Evolutionary conservation across 352 stramenopile genomes (phyloP).

Genomic region (Pythium grandisporangium): DNA sequence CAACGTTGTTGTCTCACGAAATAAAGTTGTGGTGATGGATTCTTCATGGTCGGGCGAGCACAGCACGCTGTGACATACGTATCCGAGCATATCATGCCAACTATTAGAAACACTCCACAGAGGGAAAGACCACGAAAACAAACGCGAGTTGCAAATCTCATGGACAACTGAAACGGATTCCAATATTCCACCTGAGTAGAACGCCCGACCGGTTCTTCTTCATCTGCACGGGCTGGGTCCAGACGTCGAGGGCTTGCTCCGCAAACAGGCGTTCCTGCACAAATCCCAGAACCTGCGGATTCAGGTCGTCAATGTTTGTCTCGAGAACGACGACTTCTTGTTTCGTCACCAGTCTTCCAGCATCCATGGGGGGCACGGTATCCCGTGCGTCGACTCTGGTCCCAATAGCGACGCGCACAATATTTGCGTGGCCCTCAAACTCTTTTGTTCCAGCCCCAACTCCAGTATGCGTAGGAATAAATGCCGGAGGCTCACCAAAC

Average conservation of each 20-base stretch:
- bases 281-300: constrained; percentile 75
- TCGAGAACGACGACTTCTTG: constrained; percentile 76
- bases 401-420: constrained; percentile 84
- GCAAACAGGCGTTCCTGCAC: constrained; percentile 63
- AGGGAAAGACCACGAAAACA: no score
- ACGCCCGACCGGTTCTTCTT: constrained; percentile 85
- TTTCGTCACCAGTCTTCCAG: no score
- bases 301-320: constrained; percentile 90
- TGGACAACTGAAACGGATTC: no score
- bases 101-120: no score
- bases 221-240: constrained; percentile 86
- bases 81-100: no score
- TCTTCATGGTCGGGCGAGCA: constrained; percentile 49
- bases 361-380: constrained; percentile 17
- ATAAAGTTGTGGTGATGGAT: constrained; percentile 48
- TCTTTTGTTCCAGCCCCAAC: constrained; percentile 86
- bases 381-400: constrained; percentile 8
- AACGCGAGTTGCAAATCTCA: no score
- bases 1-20: constrained; percentile 84
- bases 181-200: constrained; percentile 51
- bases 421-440: constrained; percentile 84
- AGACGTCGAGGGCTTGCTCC: constrained; percentile 74
- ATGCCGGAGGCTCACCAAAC: constrained; percentile 68
- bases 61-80: constrained; percentile 74
- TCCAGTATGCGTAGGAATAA: constrained; percentile 65